Base-by-base conservation (phyloP, 805 yeast genomes). In the Candida sanyiensis region DNA sequence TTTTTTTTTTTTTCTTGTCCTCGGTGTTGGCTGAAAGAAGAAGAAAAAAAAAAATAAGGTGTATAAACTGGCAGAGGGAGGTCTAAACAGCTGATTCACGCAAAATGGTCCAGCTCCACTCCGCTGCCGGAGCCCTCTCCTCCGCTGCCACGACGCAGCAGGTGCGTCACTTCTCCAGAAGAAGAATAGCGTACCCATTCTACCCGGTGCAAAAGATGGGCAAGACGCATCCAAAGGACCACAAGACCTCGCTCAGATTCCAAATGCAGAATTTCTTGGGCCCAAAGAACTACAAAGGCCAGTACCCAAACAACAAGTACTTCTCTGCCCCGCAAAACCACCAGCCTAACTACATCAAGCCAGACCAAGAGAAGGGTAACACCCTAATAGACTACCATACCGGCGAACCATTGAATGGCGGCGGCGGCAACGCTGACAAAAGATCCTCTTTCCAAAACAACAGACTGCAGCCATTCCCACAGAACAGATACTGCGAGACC, bases 261-360 rank as follows among this genome's bases (percentile, higher is more conserved):
- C 76, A 77, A 28, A 66, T 87, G 73, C 75, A 77, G 48, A 75
- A 72, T 47, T 88, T 86, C 64, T 65, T 88, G 40, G 97, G 97
- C 3, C 90, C 90, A 27, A 75, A 70, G 58, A 87, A 86, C 62
- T 76, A 76, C 63, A 80, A 82, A 59, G 96, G 96, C 15, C 87
- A 85, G 48, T 84, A 85, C 59, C 70, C 70, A 45, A 62, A 76
- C 56, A 89, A 87, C 70, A 85, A 81, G 57, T 83, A 85, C 61
- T 77, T 72, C 51, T 69, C 70, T 46, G 79, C 86, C 10, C 77
- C 83, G 15, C 75, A 72, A 45, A 63, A 82, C 51, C 86, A 83
- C 54, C 63, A 65, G 28, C 87, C 95, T 30, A 83, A 81, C 56
- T 87, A 84, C 60, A 70, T 84, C 29, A 74, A 72, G 32, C 80